phyloP scores from a whole-genome alignment of 106 monocot species.

The Platanthera zijinensis region DNA sequence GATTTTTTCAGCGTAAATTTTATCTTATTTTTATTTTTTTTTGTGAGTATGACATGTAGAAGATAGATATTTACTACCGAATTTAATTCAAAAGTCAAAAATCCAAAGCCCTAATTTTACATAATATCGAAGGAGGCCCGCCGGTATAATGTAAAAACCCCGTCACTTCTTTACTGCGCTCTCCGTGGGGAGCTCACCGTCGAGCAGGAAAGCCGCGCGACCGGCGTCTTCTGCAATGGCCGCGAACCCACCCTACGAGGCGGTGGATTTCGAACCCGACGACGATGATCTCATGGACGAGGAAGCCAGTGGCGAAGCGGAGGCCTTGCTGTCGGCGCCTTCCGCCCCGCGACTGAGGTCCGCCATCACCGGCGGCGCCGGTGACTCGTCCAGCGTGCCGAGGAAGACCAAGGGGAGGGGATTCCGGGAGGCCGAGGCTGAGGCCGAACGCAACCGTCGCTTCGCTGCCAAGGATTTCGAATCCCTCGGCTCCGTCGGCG shows the following conservation, averaged over 20 bases:
- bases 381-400: constrained; percentile 2
- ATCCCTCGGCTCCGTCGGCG: constrained; percentile 59
- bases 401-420: constrained; percentile 88
- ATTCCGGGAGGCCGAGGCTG: constrained; percentile 59
- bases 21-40: too few relatives aligned
- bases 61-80: too few relatives aligned
- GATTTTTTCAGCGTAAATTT: too few relatives aligned
- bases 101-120: too few relatives aligned
- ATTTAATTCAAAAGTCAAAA: too few relatives aligned
- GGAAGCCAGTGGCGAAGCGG: constrained; percentile 41
- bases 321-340: constrained; percentile 11
- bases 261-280: constrained; percentile 78
- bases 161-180: too few relatives aligned
- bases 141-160: too few relatives aligned
- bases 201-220: not conserved
- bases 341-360: constrained; percentile 59
- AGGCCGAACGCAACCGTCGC: constrained; percentile 36
- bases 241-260: constrained; percentile 44
- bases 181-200: too few relatives aligned
- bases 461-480: constrained; percentile 60
- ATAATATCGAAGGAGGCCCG: too few relatives aligned
- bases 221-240: constrained; percentile 18
- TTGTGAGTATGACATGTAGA: too few relatives aligned
- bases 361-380: constrained; percentile 54
- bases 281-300: constrained; percentile 97